Evolutionary conservation across 176 grass and related monocot species (phyloP), one percentile per base, ranked within the genome.

Genomic region (Eleusine indica): DNA sequence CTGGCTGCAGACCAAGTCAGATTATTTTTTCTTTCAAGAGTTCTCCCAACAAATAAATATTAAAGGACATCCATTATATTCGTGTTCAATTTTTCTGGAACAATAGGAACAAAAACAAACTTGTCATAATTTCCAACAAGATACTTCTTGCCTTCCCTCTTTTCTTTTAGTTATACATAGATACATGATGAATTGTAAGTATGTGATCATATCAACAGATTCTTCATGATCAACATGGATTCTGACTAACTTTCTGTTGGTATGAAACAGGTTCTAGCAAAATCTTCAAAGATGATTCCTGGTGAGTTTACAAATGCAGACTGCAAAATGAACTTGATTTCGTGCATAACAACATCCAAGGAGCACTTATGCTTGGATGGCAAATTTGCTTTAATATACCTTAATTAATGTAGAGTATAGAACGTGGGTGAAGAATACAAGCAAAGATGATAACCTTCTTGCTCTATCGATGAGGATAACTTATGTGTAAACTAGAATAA

Each of bases 261-360:
- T 88, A 58, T 88, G 52, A 65, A 66, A 54, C 88, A 96, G 97
- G 97, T 99, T 15, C 80, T 99, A 66, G 97, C 91, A 75, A 99
- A 99, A 88, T 99, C 93, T 69, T 96, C 93, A 74, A 99, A 99
- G 84, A 99, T 99, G 97, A 96, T 99, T 89, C 97, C 97, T 51
- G 97, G 97, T 96, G 79, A 92, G 85, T 87, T 19, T 77, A 37
- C 15, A 58, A 84, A 4, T 77, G 29, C 58, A 78, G 48, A 73
- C 21, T 44, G n/a, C 19, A 0, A 3, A 51, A 8, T 73, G 17
- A 73, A 41, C 7, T 35, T 43, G n/a, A 75, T 42, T 42, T 10
- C 41, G 42, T 28, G 63, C 25, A 81, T 16, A 40, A 38, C 64
- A 12, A 12, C 73, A 73, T 66, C 5, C 22, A 12, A 77, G 78